phyloP scores from a whole-genome alignment of 768 basidiomycete species.

The Suillus tomentosus region DNA sequence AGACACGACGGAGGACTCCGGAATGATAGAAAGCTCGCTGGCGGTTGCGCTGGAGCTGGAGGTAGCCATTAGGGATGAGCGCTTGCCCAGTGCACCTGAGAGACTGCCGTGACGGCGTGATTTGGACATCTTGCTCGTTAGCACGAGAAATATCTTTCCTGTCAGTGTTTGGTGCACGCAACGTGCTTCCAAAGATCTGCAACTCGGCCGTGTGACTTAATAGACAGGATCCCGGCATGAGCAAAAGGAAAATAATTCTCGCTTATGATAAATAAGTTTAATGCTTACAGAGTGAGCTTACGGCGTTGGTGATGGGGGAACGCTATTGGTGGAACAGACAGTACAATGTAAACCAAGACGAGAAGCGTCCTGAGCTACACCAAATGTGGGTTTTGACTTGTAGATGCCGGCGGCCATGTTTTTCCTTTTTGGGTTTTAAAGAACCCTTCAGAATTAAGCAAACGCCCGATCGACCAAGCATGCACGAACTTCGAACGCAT shows the following conservation, averaged over 20 bases:
- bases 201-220: neutral
- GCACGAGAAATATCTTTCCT: too few relatives aligned
- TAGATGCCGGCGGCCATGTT: neutral
- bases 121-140: constrained; percentile 26
- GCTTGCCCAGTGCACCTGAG: constrained; percentile 20
- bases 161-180: constrained; percentile 10
- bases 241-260: too few relatives aligned
- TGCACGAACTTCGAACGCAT: neutral
- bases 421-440: constrained; percentile 13
- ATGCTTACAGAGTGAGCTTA: too few relatives aligned
- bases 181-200: neutral
- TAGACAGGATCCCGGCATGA: too few relatives aligned
- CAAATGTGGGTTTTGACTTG: too few relatives aligned
- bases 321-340: too few relatives aligned
- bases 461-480: neutral
- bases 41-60: constrained; percentile 14
- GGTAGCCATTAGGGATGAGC: constrained; percentile 16
- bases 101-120: constrained; percentile 24
- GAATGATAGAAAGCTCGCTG: constrained; percentile 20
- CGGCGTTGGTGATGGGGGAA: too few relatives aligned
- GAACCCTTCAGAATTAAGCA: constrained; percentile 19
- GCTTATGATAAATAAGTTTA: too few relatives aligned
- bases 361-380: too few relatives aligned
- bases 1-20: constrained; percentile 23
- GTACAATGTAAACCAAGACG: too few relatives aligned